These are phyloP conservation scores for Murraya koenigii DNA, from an alignment of 345 rosid genomes.

Conservation along the genomic window DNA sequence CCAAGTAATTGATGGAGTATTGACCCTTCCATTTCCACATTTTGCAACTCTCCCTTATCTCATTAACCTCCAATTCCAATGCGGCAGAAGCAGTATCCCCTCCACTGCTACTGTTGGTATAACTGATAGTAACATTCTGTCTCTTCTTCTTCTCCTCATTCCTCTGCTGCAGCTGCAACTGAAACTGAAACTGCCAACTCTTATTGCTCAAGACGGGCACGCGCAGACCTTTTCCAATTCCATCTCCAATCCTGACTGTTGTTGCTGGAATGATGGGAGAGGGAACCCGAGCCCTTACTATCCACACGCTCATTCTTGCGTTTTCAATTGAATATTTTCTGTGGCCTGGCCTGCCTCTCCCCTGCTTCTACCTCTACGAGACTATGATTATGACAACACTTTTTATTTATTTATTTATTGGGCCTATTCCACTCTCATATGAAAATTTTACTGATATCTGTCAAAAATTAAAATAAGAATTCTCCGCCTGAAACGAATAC, in stretches of 20 bases:
- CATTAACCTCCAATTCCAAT: slow-evolving; percentile 33
- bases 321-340: not conserved
- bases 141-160: not conserved
- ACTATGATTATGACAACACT: no score
- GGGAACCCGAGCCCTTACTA: not conserved
- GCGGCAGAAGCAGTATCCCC: not conserved
- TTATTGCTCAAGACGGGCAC: not conserved
- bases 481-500: no score
- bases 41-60: slow-evolving; percentile 46
- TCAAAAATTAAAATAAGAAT: no score
- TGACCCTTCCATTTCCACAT: slow-evolving; percentile 77
- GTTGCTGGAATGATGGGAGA: no score
- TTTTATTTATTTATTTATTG: no score
- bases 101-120: not conserved
- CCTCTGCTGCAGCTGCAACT: not conserved
- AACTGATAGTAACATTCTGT: not conserved
- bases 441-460: no score
- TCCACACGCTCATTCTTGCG: not conserved
- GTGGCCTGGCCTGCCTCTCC: not conserved
- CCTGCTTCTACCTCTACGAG: no score
- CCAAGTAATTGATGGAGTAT: slow-evolving; percentile 74
- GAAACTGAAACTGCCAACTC: not conserved
- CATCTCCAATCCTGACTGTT: not conserved
- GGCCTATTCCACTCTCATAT: no score
- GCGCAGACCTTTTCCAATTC: not conserved